These are phyloP conservation scores for Mycena latifolia DNA, from an alignment of 768 basidiomycete species.

Conservation along the genomic window DNA sequence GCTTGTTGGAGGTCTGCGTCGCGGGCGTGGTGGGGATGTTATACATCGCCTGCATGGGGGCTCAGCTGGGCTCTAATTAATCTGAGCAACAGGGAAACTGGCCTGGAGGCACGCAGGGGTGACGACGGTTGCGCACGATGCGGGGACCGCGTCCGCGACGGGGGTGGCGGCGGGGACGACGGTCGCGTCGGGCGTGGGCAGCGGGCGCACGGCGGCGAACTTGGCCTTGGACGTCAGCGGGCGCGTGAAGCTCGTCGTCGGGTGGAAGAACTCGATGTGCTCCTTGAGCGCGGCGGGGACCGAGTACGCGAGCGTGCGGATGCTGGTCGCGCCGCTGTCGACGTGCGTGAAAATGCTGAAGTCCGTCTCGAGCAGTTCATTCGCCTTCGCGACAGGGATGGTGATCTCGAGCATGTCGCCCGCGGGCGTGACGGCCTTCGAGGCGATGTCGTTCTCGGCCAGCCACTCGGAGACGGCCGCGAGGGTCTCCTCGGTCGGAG, in stretches of 20 bases:
- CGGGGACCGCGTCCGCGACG: conserved; percentile 31
- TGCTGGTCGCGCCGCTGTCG: conserved; percentile 27
- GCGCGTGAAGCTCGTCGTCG: conserved; percentile 34
- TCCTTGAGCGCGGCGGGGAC: conserved; percentile 32
- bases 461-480: conserved; percentile 52
- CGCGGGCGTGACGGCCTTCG: conserved; percentile 32
- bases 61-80: background rate
- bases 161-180: conserved; percentile 2
- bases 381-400: conserved; percentile 38
- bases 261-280: conserved; percentile 39
- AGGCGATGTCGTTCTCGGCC: conserved; percentile 44
- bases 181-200: background rate
- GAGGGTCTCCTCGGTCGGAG: conserved; percentile 48
- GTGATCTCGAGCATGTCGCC: conserved; percentile 37
- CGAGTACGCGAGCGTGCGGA: conserved; percentile 40
- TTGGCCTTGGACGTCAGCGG: conserved; percentile 9
- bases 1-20: conserved; percentile 33
- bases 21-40: conserved; percentile 39
- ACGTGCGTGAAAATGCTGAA: conserved; percentile 28
- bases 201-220: conserved; percentile 8
- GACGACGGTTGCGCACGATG: conserved; percentile 34
- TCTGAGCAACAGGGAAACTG: background rate
- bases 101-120: conserved; percentile 38
- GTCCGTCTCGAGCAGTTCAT: conserved; percentile 34
- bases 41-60: conserved; percentile 35